phyloP scores from a whole-genome alignment of 129 eudicot species.

The Saposhnikovia divaricata region DNA sequence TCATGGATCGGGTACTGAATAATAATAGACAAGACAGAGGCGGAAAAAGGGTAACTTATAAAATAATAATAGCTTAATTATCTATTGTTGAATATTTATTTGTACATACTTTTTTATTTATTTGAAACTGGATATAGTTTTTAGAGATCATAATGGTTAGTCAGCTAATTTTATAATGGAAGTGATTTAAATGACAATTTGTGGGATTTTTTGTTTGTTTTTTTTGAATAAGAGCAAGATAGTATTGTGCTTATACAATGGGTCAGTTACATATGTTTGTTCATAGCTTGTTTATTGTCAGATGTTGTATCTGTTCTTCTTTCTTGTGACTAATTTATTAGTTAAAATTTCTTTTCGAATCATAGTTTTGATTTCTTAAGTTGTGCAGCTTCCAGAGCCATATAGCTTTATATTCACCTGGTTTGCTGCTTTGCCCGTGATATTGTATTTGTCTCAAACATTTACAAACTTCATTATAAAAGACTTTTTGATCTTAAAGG shows the following conservation, averaged over 20 bases:
- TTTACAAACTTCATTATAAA: conserved; percentile 62
- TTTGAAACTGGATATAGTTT: background rate
- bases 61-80: no score
- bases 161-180: background rate
- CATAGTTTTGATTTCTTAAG: background rate
- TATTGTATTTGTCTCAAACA: conserved; percentile 61
- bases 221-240: background rate
- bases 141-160: background rate
- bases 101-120: background rate
- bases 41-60: background rate
- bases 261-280: background rate
- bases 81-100: background rate
- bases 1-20: conserved; percentile 47
- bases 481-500: conserved; percentile 85
- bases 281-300: background rate
- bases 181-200: background rate
- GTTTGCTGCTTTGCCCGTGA: conserved; percentile 90
- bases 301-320: background rate
- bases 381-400: conserved; percentile 94
- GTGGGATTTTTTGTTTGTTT: background rate
- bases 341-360: background rate
- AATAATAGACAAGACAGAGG: background rate
- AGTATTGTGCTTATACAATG: background rate
- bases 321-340: no score
- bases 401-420: conserved; percentile 97